These are phyloP conservation scores for Nitzschia sp. DNA, from an alignment of 108 stramenopile genomes.

Conservation along the genomic window DNA sequence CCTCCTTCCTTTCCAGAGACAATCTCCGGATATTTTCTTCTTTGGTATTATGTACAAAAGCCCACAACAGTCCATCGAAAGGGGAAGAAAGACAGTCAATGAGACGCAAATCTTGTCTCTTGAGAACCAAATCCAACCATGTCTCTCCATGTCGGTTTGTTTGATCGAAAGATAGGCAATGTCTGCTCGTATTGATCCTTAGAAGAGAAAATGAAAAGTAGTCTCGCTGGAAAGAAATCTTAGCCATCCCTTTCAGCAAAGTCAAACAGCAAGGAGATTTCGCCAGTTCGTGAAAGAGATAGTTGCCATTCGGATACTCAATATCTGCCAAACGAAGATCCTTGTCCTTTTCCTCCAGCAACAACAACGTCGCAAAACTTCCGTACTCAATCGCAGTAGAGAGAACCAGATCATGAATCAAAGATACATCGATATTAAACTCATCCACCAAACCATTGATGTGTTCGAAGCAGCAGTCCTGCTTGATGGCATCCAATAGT, in stretches of 20 bases:
- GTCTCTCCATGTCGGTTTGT: no score
- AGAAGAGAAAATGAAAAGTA: no score
- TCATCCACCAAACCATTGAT: neutral
- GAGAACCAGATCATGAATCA: neutral
- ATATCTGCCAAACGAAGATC: neutral
- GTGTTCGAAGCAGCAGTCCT: neutral
- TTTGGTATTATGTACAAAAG: no score
- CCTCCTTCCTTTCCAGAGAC: no score
- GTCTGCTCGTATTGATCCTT: no score
- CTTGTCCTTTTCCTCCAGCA: neutral
- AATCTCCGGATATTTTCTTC: no score
- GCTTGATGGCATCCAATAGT: neutral
- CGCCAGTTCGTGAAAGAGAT: neutral
- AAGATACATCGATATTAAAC: neutral
- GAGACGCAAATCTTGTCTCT: no score
- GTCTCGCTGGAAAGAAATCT: no score
- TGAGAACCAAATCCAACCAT: no score
- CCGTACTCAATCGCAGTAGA: neutral
- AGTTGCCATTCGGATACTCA: neutral
- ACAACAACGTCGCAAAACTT: neutral
- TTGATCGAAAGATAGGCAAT: no score
- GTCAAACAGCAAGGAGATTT: neutral
- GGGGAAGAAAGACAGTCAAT: no score
- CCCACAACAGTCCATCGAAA: no score
- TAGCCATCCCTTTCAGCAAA: neutral